Evolutionary conservation across 2,329 filamentous ascomycete species (phyloP), one percentile per base, ranked within the genome.

Genomic region (Sarocladium brachiariae): DNA sequence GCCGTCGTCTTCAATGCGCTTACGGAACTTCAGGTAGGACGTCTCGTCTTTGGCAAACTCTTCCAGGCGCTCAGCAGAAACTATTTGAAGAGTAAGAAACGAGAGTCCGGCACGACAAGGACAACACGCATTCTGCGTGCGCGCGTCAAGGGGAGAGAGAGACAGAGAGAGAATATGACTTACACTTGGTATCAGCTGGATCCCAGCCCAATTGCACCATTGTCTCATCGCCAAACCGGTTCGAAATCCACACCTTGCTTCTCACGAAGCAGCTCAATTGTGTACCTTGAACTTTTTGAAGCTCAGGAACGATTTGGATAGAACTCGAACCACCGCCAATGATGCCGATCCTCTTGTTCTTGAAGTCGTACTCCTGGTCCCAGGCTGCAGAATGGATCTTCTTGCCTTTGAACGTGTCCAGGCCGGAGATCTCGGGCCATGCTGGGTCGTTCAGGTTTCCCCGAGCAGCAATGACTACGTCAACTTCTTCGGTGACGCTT

Each of bases 261-360:
- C 72, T 68, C 16, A 57, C 55, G 19, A 65, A 65, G 4, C 76
- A 65, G 0, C 63, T 62, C 1, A 70, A 67, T 3, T 77, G 76
- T 2, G 78, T 81, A 2, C 78, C 71, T 58, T 81, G 77, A 57
- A 81, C 70, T 43, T 70, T 65, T 2, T 70, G 74, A 1, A 80
- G 58, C 16, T 65, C 58, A 0, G 75, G 72, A 0, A 76, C 58
- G 1, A 65, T 66, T 53, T 75, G 72, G 2, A 78, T 63, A 0
- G 68, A 70, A 0, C 73, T 77, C 1, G 75, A 72, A 0, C 73
- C 75, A 0, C 74, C 78, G 19, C 75, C 76, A 25, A 79, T 62
- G 46, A 78, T 64, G 2, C 68, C 76, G 1, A 78, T 72, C 2
- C 62, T 59, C 60, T 74, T 73, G 10, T 66, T 71, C 18, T 70